Conservation (phyloP, 345 rosid species). For the Jatropha curcas region DNA sequence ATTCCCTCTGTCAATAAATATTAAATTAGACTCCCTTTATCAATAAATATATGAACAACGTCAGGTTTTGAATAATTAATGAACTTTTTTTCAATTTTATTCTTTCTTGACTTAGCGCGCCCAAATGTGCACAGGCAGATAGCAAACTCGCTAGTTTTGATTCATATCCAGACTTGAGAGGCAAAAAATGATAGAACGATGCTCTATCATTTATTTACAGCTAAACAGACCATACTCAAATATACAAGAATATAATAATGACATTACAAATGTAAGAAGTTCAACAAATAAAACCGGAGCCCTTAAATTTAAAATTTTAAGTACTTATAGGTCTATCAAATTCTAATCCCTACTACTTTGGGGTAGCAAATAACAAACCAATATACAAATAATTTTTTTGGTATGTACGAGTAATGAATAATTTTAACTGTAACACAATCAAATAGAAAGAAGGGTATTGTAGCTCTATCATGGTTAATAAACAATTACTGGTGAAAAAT, state of each 20-base stretch:
- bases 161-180: too few relatives aligned
- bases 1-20: too few relatives aligned
- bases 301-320: conserved; percentile 4
- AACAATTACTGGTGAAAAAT: neutral
- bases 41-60: too few relatives aligned
- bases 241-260: neutral
- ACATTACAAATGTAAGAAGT: neutral
- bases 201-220: neutral
- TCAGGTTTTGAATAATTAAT: too few relatives aligned
- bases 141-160: too few relatives aligned
- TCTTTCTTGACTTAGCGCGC: too few relatives aligned
- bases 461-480: neutral
- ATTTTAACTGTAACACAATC: neutral
- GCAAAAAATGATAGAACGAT: too few relatives aligned
- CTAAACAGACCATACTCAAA: conserved; percentile 6
- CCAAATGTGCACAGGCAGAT: too few relatives aligned
- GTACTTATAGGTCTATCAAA: neutral
- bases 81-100: too few relatives aligned
- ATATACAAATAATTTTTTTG: neutral
- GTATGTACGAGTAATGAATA: neutral
- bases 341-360: neutral
- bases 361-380: neutral
- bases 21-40: too few relatives aligned
- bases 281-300: neutral
- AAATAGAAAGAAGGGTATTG: neutral